Evolutionary conservation across 2,329 filamentous ascomycete genomes (phyloP), one percentile per base, ranked within the genome.

Genomic region (Colletotrichum musicola): DNA sequence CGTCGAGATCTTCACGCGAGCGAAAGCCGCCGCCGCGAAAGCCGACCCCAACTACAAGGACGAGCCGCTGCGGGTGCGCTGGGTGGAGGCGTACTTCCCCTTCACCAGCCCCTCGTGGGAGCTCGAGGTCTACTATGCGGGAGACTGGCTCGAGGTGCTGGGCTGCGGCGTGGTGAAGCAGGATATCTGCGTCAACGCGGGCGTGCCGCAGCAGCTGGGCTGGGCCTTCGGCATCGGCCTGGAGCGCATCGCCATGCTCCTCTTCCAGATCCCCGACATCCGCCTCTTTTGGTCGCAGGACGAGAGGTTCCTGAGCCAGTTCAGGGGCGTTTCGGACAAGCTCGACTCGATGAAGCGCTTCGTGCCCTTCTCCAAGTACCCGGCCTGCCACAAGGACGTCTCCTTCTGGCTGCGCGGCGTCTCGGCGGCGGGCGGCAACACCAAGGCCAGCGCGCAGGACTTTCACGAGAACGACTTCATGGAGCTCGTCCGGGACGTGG

Each of bases 391-490:
- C 77, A 95, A 95, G 81, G 96, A 99, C 78, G 92, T 98, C 12
- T 93, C 95, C 0, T 99, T 99, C 80, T 99, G 96, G 96, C 82
- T 98, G 62, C 83, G 79, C 18, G 78, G 83, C 80, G 5, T 80
- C 6, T 82, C 84, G 2, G 80, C 83, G 22, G 85, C 81, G 3
- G 85, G 82, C 13, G 86, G 85, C 30, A 84, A 81, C 61, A 75
- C 72, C 4, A 76, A 72, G 50, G 80, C 75, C 66, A 83, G 79
- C 74, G 79, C 73, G 66, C 76, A 80, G 30, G 81, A 83, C 73
- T 94, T 97, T 77, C 95, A 98, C 79, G 95, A 97, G 78, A 98
- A 98, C 81, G 96, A 99, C 79, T 85, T 98, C 59, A 98, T 98
- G 95, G 96, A 98, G 81, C 88, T 98, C 64, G 93, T 98, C 18